Conservation (phyloP, 306 rosid genomes). For the Hippophae rhamnoides region DNA sequence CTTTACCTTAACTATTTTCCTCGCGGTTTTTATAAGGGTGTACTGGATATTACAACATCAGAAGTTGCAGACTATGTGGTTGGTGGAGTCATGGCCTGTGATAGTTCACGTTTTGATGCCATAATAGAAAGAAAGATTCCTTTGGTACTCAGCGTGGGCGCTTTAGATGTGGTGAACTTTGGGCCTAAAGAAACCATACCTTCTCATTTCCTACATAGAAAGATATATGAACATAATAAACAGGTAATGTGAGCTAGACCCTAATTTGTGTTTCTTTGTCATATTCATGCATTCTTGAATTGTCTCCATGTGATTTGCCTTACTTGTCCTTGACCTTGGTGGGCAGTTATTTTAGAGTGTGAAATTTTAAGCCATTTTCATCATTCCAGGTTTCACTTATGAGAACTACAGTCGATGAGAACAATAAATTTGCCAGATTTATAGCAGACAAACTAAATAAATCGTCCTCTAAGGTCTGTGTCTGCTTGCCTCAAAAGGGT, state of each 20-base stretch:
- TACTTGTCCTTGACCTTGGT: slow-evolving; percentile 8
- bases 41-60: slow-evolving; percentile 78
- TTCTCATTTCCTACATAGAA: slow-evolving; percentile 46
- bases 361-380: slow-evolving; percentile 12
- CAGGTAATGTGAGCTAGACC: slow-evolving; percentile 40
- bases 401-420: slow-evolving; percentile 79
- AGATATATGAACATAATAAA: slow-evolving; percentile 66
- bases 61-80: slow-evolving; percentile 79
- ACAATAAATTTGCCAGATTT: slow-evolving; percentile 60
- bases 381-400: slow-evolving; percentile 64
- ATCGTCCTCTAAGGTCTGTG: slow-evolving; percentile 50
- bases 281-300: background rate
- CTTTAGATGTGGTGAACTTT: slow-evolving; percentile 88
- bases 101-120: slow-evolving; percentile 66
- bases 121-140: slow-evolving; percentile 60
- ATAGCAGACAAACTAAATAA: slow-evolving; percentile 70
- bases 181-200: slow-evolving; percentile 78
- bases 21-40: slow-evolving; percentile 44
- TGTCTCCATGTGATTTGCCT: background rate
- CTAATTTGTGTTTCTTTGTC: background rate
- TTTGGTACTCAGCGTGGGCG: slow-evolving; percentile 72
- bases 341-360: slow-evolving; percentile 7
- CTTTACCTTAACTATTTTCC: slow-evolving; percentile 6
- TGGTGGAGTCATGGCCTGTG: slow-evolving; percentile 93
- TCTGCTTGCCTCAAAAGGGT: slow-evolving; percentile 85